A percentile compares a stretch with the other conserved stretches of the same genome.
Conservation (phyloP, 345 rosid species). For the Hypericum androsaemum region DNA sequence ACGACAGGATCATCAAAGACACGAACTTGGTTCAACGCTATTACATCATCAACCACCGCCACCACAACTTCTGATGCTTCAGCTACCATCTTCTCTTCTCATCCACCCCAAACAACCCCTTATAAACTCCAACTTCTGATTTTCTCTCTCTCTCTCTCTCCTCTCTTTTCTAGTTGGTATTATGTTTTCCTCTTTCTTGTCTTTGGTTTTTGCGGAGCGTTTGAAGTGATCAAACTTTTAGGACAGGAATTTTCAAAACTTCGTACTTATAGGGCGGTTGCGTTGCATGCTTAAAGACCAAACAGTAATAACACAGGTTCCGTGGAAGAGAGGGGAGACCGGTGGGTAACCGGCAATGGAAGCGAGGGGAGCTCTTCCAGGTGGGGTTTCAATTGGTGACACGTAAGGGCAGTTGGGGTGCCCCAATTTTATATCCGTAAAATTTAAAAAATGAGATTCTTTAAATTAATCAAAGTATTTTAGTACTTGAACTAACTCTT, state of each 20-base stretch:
- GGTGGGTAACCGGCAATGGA: too few relatives aligned
- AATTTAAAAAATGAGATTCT: too few relatives aligned
- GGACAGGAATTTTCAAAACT: not conserved
- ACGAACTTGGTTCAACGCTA: conserved; percentile 24
- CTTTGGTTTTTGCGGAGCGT: not conserved
- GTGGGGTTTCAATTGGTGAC: too few relatives aligned
- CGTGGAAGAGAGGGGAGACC: too few relatives aligned
- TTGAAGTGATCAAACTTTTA: conserved; percentile 13
- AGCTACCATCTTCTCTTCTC: conserved; percentile 38
- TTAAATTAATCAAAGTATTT: too few relatives aligned
- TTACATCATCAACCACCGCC: conserved; percentile 37
- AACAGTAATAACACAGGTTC: too few relatives aligned
- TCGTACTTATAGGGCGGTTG: conserved; percentile 9
- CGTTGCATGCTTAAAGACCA: not conserved
- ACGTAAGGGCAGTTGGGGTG: too few relatives aligned
- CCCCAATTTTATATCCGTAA: too few relatives aligned
- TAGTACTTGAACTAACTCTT: too few relatives aligned
- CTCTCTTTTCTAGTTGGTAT: not conserved
- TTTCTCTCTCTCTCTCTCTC: too few relatives aligned
- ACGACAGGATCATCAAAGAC: conserved; percentile 34
- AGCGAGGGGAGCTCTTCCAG: too few relatives aligned
- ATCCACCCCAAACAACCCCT: conserved; percentile 7
- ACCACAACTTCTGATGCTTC: conserved; percentile 19
- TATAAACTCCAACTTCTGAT: not conserved
- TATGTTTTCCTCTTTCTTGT: not conserved